These are phyloP conservation scores for Catharanthus roseus DNA, from an alignment of 257 asterid species.

Conservation along the genomic window DNA sequence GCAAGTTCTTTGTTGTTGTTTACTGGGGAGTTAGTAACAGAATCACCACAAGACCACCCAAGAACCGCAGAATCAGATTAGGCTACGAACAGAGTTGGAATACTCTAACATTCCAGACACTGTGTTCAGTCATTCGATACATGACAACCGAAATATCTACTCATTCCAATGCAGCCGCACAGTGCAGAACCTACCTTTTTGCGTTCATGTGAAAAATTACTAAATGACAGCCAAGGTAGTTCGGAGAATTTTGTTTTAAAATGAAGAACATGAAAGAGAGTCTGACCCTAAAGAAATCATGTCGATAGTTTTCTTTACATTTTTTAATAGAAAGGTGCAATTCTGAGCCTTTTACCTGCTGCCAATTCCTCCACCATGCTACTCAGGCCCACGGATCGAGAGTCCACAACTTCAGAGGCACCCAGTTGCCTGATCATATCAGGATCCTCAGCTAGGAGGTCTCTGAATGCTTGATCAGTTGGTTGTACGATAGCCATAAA, in stretches of 20 bases:
- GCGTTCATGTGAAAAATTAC: neutral
- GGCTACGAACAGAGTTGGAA: too few relatives aligned
- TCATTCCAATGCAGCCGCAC: neutral
- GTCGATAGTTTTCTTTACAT: too few relatives aligned
- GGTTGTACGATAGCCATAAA: slow-evolving; percentile 94
- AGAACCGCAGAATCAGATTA: too few relatives aligned
- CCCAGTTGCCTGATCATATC: slow-evolving; percentile 18
- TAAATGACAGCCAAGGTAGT: neutral
- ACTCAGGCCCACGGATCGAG: slow-evolving; percentile 20
- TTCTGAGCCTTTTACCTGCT: slow-evolving; percentile 38
- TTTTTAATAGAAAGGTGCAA: neutral
- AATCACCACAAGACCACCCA: too few relatives aligned
- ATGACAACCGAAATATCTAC: neutral
- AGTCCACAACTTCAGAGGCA: slow-evolving; percentile 25
- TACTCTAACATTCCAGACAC: too few relatives aligned
- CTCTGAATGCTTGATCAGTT: slow-evolving; percentile 44
- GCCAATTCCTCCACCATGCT: slow-evolving; percentile 27
- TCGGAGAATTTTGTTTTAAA: neutral
- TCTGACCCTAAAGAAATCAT: neutral
- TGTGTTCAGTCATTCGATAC: neutral
- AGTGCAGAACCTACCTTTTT: neutral
- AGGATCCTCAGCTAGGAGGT: slow-evolving; percentile 32
- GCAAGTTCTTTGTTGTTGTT: neutral
- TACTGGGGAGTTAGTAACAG: neutral
- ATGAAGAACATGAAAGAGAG: neutral